A percentile compares a stretch with the other conserved stretches of the same genome.
These are phyloP conservation scores for Chlamydomonas incerta DNA, from an alignment of 139 green algal species.

Conservation along the genomic window DNA sequence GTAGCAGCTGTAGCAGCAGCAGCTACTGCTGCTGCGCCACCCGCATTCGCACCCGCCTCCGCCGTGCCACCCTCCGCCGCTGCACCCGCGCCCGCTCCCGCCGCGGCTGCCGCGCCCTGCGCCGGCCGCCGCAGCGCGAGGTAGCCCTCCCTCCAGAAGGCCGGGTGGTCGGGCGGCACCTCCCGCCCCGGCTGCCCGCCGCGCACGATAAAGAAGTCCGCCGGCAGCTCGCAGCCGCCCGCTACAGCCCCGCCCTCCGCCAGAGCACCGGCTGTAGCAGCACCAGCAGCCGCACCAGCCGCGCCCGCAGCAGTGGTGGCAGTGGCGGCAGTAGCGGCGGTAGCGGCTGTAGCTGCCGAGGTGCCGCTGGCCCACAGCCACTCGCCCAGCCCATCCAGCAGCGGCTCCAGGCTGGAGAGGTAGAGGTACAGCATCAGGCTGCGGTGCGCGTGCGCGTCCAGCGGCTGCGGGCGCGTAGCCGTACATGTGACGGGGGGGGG, in stretches of 20 bases:
- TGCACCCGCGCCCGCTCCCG: neutral
- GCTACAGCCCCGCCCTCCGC: neutral
- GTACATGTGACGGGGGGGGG: too few relatives aligned
- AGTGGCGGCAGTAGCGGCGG: neutral
- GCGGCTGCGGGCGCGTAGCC: neutral
- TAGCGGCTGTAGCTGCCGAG: neutral
- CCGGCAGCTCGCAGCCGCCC: neutral
- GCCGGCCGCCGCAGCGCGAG: neutral
- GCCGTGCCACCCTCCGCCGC: too few relatives aligned
- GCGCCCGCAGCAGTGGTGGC: neutral
- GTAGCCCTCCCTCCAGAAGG: constrained; percentile 37
- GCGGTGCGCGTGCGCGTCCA: constrained; percentile 21
- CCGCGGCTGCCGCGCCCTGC: neutral
- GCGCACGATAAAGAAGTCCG: constrained; percentile 38
- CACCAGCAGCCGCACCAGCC: neutral
- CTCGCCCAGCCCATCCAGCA: constrained; percentile 24
- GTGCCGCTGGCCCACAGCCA: constrained; percentile 20
- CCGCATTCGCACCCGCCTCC: too few relatives aligned
- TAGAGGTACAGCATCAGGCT: constrained; percentile 44
- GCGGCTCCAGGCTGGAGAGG: constrained; percentile 16
- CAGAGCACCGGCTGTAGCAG: neutral
- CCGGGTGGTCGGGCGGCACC: constrained; percentile 20
- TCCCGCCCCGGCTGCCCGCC: neutral
- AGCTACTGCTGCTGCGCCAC: too few relatives aligned
- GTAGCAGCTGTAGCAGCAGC: too few relatives aligned